Base-by-base conservation (phyloP, 768 basidiomycete species). In the Kwoniella europaea region DNA sequence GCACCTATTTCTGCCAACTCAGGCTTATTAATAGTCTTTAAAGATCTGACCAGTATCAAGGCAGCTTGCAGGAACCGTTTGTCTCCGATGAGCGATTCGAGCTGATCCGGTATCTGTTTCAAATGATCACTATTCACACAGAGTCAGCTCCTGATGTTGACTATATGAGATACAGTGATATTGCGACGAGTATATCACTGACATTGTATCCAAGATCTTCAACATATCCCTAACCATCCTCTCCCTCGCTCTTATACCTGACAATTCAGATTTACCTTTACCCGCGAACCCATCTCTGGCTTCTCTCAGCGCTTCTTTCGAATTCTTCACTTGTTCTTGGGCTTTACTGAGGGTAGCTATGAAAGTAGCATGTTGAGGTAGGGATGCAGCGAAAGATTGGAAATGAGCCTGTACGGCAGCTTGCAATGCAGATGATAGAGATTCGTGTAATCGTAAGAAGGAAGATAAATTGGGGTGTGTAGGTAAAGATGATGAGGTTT, bases 1-100 rank as follows among this genome's bases (percentile, higher is more conserved):
- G 96, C 97, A n/a, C 95, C 95, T 69, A 99, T 91, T 79, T 98
- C 96, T 69, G 90, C 85, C 90, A 98, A 92, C 74, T 98, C 97
- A 9, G 90, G 86, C 77, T 92, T 94, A 82, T 92, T 93, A 74
- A 96, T 94, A 41, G 90, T 88, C 84, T 96, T 98, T 59, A 97
- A 84, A 78, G 92, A 93, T 62, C 91, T 87, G 44, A 97, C 89
- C 35, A 99, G 88, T 9, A 98, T 86, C 13, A 91, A 88, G 1
- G 96, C 89, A 2, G 97, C 96, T 75, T 94, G 91, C 44, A 98
- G 86, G 55, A 98, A 88, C 13, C 92, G 89, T 81, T 98, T 98
- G 83, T 98, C 97, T 4, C 94, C 93, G 79, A 98, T 93, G n/a
- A 98, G 85, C 2, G 91, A 90, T 83, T 99, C 97, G 22, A 99